Conservation (phyloP, 768 basidiomycete species). For the Leucocoprinus birnbaumii region DNA sequence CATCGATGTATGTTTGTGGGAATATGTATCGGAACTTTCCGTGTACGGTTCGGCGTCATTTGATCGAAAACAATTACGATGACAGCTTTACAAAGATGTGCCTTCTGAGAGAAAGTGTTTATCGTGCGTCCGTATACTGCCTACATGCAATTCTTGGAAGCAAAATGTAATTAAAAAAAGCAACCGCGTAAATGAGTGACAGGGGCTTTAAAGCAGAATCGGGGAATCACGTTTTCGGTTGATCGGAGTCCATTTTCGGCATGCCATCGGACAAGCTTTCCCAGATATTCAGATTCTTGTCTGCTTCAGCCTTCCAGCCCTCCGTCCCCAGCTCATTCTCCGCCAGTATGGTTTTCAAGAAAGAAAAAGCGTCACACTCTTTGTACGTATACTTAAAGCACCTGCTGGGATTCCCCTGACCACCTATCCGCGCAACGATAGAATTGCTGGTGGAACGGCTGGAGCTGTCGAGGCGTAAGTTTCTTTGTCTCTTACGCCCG, state of each 20-base stretch:
- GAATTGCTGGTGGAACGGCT: constrained; percentile 85
- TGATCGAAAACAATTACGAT: no score
- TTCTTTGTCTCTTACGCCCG: neutral
- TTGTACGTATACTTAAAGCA: constrained; percentile 36
- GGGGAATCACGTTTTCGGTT: constrained; percentile 2
- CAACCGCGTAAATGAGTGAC: no score
- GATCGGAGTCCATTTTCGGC: constrained; percentile 3
- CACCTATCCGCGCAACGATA: constrained; percentile 14
- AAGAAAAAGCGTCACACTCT: constrained; percentile 84
- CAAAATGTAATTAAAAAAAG: no score
- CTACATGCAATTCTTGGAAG: no score
- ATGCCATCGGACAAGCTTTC: neutral
- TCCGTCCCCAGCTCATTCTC: neutral
- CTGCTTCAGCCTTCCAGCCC: neutral
- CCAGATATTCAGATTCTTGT: no score
- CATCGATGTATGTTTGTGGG: neutral
- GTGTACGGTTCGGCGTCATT: no score
- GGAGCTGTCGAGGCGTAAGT: constrained; percentile 91
- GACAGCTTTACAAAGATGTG: no score
- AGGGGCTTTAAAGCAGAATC: no score
- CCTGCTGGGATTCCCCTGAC: neutral
- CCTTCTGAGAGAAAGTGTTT: no score
- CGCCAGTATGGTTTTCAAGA: constrained; percentile 37
- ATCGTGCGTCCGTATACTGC: no score
- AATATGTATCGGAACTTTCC: neutral